Evolutionary conservation across 2,329 filamentous ascomycete species (phyloP), one percentile per base, ranked within the genome.

Genomic region (Talaromyces sp.): DNA sequence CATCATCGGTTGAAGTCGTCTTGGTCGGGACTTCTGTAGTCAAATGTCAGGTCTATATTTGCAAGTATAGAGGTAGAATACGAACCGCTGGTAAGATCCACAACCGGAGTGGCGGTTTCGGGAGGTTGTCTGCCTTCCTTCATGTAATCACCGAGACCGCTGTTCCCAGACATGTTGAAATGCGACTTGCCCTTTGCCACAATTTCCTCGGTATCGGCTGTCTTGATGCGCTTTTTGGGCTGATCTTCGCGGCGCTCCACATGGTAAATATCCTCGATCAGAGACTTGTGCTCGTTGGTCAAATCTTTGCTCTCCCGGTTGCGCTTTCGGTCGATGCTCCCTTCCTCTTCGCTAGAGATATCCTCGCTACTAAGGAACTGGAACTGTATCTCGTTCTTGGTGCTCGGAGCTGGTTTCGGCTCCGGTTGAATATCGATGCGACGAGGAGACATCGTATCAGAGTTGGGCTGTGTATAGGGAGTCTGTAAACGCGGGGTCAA

Each of bases 201-300:
- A 39, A 83, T 69, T 13, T 82, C 74, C 54, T 82, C 74, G 47
- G 83, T 73, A 15, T 83, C 80, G 9, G 74, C 68, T 45, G 85
- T 76, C 73, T 87, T 93, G 62, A 87, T 79, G 61, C 88, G 87
- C 78, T 94, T 94, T 33, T 83, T 80, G 22, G 90, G 86, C 73
- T 75, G 82, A 68, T 73, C 81, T 70, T 82, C 81, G 31, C 93
- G 89, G 61, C 89, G 84, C 69, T 91, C 85, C 15, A 96, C 86
- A 69, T 89, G 88, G 74, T 93, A 91, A 74, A 93, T 83, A 37
- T 87, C 85, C 75, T 96, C 91, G 54, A 96, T 86, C 79, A 93
- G 31, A 43, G 59, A 62, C 11, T 45, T 50, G 31, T 47, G 64
- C 52, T 66, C 52, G 9, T 17, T 47, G 22, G 47, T 45, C 15